Evolutionary conservation across 108 stramenopile species (phyloP).

Genomic region (Pelagomonas calceolata): DNA sequence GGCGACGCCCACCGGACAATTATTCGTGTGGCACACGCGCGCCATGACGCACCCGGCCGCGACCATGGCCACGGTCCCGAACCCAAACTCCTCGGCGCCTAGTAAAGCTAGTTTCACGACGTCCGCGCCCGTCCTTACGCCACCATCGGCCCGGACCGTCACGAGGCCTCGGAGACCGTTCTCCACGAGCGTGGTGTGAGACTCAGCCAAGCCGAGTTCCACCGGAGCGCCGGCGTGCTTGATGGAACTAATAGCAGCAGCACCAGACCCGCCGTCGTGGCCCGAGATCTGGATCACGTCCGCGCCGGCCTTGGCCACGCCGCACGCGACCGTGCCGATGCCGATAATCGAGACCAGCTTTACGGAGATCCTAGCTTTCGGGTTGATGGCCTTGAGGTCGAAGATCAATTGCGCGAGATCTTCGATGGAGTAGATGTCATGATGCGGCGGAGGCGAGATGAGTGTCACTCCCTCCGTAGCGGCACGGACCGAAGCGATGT

Average conservation of each 20-base stretch:
- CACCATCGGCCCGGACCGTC: constrained; percentile 74
- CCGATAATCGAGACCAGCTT: constrained; percentile 94
- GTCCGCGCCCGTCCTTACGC: constrained; percentile 78
- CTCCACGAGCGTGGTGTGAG: constrained; percentile 68
- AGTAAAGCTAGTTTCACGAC: constrained; percentile 75
- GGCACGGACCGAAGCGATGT: constrained; percentile 74
- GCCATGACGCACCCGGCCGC: constrained; percentile 91
- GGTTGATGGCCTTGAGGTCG: constrained; percentile 82
- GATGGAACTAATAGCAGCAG: constrained; percentile 76
- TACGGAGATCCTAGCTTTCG: constrained; percentile 79
- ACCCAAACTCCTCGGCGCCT: constrained; percentile 84
- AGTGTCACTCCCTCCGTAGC: constrained; percentile 80
- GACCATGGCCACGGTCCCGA: constrained; percentile 89
- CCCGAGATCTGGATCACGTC: constrained; percentile 88
- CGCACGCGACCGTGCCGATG: constrained; percentile 87
- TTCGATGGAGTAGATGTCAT: constrained; percentile 88
- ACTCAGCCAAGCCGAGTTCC: constrained; percentile 84
- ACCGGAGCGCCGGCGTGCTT: constrained; percentile 82
- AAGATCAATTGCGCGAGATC: constrained; percentile 91
- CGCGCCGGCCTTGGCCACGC: constrained; percentile 87
- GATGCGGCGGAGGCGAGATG: constrained; percentile 89
- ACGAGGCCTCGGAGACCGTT: constrained; percentile 80
- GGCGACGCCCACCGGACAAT: constrained; percentile 87
- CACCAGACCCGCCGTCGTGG: constrained; percentile 85
- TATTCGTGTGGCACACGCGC: constrained; percentile 88